Percentiles rank a stretch among this genome's conserved stretches.
phyloP scores from a whole-genome alignment of 176 grass and related monocot species.

The Hsuehochloa calcarea region DNA sequence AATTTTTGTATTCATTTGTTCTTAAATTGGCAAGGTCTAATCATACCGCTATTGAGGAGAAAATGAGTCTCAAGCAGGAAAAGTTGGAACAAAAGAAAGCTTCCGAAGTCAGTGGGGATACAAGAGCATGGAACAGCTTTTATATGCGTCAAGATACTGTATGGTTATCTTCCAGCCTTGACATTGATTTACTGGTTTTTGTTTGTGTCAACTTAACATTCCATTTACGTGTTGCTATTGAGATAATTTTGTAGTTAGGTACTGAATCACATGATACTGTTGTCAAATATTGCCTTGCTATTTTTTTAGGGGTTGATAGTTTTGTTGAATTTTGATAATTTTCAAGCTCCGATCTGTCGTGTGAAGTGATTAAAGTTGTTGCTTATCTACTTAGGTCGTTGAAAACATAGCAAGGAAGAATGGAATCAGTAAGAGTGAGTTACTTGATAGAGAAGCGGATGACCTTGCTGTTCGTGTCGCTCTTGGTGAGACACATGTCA shows the following conservation, averaged over 20 bases:
- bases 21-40: constrained; percentile 55
- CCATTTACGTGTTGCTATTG: neutral
- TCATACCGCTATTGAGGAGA: constrained; percentile 41
- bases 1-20: constrained; percentile 15
- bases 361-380: neutral
- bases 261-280: constrained; percentile 3
- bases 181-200: constrained; percentile 25
- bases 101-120: constrained; percentile 88
- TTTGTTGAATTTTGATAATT: neutral
- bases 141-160: constrained; percentile 93
- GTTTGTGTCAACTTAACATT: neutral
- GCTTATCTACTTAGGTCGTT: constrained; percentile 54
- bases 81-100: constrained; percentile 79
- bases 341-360: neutral
- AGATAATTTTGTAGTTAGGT: neutral
- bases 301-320: neutral
- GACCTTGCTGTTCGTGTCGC: constrained; percentile 78
- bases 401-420: constrained; percentile 95
- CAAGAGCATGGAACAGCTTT: constrained; percentile 84
- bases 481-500: constrained; percentile 85
- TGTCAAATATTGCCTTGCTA: neutral
- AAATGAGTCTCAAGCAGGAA: constrained; percentile 82
- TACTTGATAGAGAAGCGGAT: constrained; percentile 89
- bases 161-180: constrained; percentile 36
- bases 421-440: constrained; percentile 80